phyloP scores from a whole-genome alignment of 345 rosid species.

The Corymbia maculata region DNA sequence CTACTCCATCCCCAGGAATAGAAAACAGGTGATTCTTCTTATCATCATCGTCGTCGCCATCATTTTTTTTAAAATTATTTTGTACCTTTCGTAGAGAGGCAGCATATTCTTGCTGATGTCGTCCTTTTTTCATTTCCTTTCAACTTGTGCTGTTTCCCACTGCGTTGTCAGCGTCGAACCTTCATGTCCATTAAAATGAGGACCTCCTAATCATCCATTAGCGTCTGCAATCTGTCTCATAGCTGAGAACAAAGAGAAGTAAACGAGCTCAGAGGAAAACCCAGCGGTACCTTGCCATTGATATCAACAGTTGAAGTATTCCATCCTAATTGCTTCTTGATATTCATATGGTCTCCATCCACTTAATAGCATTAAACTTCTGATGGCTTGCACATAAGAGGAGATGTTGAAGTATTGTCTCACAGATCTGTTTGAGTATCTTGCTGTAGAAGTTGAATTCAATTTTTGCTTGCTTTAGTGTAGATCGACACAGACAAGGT shows the following conservation, averaged over 20 bases:
- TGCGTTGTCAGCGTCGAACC: background rate
- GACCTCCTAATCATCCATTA: background rate
- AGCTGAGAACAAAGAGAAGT: background rate
- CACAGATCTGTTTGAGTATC: background rate
- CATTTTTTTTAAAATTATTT: background rate
- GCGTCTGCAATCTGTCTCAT: background rate
- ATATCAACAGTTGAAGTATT: no score
- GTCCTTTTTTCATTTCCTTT: background rate
- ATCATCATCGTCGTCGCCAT: background rate
- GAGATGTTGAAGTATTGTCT: background rate
- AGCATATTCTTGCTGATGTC: background rate
- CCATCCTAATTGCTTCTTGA: no score
- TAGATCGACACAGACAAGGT: background rate
- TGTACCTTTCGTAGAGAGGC: background rate
- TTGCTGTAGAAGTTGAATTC: background rate
- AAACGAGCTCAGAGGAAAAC: background rate
- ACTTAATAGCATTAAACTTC: no score
- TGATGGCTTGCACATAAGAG: accelerated
- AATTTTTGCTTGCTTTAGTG: background rate
- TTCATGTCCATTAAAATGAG: background rate
- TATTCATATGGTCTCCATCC: background rate
- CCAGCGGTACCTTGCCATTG: background rate
- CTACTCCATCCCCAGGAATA: background rate
- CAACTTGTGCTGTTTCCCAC: background rate
- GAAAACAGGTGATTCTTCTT: background rate